Base-by-base conservation (phyloP, 345 rosid genomes). In the Rhodamnia rubescens region DNA sequence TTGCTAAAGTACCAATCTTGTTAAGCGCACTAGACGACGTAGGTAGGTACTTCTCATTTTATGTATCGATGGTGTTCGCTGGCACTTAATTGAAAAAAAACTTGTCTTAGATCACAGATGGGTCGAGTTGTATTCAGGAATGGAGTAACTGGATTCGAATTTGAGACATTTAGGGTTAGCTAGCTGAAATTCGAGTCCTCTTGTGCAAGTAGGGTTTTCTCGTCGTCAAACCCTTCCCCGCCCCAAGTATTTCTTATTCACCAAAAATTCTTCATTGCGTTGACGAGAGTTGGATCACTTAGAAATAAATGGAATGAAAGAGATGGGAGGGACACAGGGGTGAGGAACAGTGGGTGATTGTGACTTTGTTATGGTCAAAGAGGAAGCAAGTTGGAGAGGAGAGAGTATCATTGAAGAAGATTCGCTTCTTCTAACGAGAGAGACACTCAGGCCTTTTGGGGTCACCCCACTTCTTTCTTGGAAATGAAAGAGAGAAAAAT, bases 361-460 rank as follows among this genome's bases (percentile, higher is more conserved):
- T 69, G 78, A 69, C 78, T 69, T 8, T 8, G 47, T 32, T 8
- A 29, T 29, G 74, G 47, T 69, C 78, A 69, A 69, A 69, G 47
- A 82, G 56, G 9, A n/a, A 55, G 49, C 50, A 56, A 74, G 85
- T 74, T 51, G n/a, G 20, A 82, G 74, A 52, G 74, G 74, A 27
- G 85, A 88, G 69, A 86, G 50, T 26, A 44, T 84, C 56, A n/a
- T 78, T 82, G 84, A 87, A 86, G 83, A 87, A 85, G 90, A 90
- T 90, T 92, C 95, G 93, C 91, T 92, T 91, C 96, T 92, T 89
- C 91, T 88, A 90, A 93, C 87, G 91, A 89, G 94, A 91, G 93
- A 50, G 14, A 50, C 9, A 85, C n/a, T 22, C 40, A 90, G 87
- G 90, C 81, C 88, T 86, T 88, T 84, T 85, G 90, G 81, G 61